Evolutionary conservation across 2,329 filamentous ascomycete genomes (phyloP).

Genomic region (Alternaria angustiovoidea): DNA sequence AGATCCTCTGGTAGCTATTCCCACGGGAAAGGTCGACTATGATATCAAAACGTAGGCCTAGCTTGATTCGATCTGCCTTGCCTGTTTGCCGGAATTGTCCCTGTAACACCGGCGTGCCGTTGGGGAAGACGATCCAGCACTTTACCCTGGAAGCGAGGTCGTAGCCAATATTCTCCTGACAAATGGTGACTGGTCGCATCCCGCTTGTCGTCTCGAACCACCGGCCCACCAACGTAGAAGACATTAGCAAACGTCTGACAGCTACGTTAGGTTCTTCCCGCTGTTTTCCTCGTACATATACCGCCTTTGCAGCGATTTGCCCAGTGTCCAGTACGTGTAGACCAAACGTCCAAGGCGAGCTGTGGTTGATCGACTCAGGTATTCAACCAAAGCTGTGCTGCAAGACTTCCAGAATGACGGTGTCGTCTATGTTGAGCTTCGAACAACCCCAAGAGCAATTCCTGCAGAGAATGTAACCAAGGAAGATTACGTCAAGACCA

Average conservation of each 20-base stretch:
- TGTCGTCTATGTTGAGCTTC: conserved; percentile 79
- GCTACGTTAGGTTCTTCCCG: conserved; percentile 69
- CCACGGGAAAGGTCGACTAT: conserved; percentile 74
- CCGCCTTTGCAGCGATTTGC: conserved; percentile 70
- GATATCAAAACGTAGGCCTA: conserved; percentile 69
- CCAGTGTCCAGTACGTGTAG: conserved; percentile 66
- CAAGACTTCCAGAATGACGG: conserved; percentile 71
- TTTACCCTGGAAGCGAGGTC: not conserved
- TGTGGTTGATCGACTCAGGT: conserved; percentile 42
- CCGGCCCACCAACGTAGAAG: not conserved
- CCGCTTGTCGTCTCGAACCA: not conserved
- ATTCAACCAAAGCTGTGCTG: conserved; percentile 69
- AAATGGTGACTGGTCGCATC: not conserved
- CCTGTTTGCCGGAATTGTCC: conserved; percentile 5
- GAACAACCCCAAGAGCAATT: conserved; percentile 77
- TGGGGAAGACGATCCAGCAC: conserved; percentile 1
- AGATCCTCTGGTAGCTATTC: conserved; percentile 75
- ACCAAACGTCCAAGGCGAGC: not conserved
- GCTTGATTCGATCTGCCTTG: conserved; percentile 17
- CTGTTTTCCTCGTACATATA: conserved; percentile 84
- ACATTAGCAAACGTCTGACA: conserved; percentile 25
- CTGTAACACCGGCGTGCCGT: conserved; percentile 11
- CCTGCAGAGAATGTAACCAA: conserved; percentile 63
- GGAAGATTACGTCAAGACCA: conserved; percentile 68
- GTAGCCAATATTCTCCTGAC: not conserved